A percentile compares a stretch with the other conserved stretches of the same genome.
phyloP scores from a whole-genome alignment of 768 basidiomycete genomes.

The Sutorius australiensis region DNA sequence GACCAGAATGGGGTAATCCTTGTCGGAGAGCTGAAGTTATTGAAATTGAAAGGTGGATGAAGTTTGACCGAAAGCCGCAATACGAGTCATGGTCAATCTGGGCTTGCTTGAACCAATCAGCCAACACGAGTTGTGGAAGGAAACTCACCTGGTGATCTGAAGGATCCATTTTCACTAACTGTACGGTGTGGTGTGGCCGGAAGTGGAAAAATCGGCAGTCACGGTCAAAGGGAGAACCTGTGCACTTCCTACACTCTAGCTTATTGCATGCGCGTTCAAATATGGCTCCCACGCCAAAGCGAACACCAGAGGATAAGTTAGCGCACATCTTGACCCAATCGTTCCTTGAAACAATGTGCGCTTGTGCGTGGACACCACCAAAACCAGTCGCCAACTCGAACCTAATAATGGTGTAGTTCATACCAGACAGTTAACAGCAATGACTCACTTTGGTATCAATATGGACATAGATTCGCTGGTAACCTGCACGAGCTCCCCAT shows the following conservation, averaged over 20 bases:
- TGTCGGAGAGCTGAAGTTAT: constrained; percentile 59
- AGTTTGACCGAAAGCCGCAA: constrained; percentile 87
- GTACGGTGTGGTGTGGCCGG: constrained; percentile 73
- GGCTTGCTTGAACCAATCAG: neutral
- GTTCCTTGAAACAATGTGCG: constrained; percentile 19
- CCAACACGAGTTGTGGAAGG: neutral
- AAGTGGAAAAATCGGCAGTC: constrained; percentile 79
- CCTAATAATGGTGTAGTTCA: constrained; percentile 11
- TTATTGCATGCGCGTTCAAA: constrained; percentile 77
- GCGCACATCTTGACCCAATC: constrained; percentile 72
- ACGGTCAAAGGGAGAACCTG: constrained; percentile 64
- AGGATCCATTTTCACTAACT: constrained; percentile 44
- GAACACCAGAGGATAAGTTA: constrained; percentile 76
- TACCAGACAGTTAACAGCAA: neutral
- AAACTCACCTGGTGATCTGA: constrained; percentile 48
- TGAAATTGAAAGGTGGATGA: constrained; percentile 88
- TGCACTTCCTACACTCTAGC: constrained; percentile 59
- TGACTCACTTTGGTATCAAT: constrained; percentile 79
- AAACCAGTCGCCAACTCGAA: constrained; percentile 14
- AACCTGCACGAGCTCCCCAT: constrained; percentile 80
- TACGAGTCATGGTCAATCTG: constrained; percentile 68
- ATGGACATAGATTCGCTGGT: constrained; percentile 76
- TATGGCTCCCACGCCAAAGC: constrained; percentile 80
- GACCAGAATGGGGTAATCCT: constrained; percentile 16
- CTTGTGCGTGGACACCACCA: constrained; percentile 17